These are phyloP conservation scores for Penicillium simplicissimum DNA, from an alignment of 495 filamentous ascomycete genomes.

Conservation along the genomic window DNA sequence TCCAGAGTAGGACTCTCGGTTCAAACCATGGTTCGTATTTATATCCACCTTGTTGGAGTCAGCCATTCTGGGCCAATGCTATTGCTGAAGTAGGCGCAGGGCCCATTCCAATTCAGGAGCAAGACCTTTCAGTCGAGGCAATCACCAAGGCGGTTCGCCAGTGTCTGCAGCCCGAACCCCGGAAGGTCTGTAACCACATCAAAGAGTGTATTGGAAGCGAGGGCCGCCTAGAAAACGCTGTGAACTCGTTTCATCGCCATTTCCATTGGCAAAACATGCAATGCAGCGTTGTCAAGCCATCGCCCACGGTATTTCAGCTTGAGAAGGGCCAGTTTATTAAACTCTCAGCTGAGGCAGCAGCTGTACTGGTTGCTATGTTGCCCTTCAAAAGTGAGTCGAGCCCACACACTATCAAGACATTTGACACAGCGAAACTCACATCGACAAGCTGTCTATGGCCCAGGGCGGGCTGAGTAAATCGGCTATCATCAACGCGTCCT, in stretches of 20 bases:
- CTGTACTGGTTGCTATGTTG: conserved; percentile 5
- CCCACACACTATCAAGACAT: too few relatives aligned
- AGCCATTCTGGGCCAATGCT: neutral
- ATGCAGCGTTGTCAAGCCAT: neutral
- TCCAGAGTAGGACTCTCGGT: neutral
- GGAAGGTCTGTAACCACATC: neutral
- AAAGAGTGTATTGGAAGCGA: neutral
- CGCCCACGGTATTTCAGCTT: neutral
- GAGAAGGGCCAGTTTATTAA: neutral
- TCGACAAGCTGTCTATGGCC: conserved; percentile 1
- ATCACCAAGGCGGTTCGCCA: neutral
- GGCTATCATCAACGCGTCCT: too few relatives aligned
- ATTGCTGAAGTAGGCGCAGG: neutral
- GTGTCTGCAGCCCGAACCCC: neutral
- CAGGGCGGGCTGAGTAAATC: too few relatives aligned
- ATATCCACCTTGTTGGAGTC: neutral
- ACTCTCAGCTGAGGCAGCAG: neutral
- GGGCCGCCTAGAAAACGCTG: neutral
- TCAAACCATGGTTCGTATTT: neutral
- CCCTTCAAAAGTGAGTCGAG: conserved; percentile 15
- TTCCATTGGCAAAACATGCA: neutral
- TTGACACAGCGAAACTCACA: neutral
- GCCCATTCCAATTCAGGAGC: neutral
- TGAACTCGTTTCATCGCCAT: conserved; percentile 4
- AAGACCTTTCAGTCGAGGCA: neutral